phyloP scores from a whole-genome alignment of 2,329 filamentous ascomycete genomes.

The Arthrobotrys pseudoclavata region DNA sequence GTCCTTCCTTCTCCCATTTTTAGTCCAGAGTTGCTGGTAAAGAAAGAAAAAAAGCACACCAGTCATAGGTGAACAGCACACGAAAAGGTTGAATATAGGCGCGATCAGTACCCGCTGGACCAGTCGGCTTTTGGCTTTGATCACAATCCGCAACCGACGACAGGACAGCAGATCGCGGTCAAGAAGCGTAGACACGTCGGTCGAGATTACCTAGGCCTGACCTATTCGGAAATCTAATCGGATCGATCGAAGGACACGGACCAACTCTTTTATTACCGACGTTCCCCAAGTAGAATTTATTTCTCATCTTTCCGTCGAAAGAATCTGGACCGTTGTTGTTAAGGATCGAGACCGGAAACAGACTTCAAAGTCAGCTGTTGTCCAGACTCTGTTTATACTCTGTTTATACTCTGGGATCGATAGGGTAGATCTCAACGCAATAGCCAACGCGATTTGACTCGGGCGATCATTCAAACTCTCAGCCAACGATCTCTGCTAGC shows the following conservation, averaged over 20 bases:
- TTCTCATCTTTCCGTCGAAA: constrained; percentile 18
- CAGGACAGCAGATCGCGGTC: constrained; percentile 26
- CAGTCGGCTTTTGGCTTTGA: constrained; percentile 24
- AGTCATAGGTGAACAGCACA: constrained; percentile 20
- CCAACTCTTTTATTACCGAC: constrained; percentile 7
- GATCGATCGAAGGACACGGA: constrained; percentile 4
- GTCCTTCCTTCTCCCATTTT: constrained; percentile 28
- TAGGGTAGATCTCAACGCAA: constrained; percentile 42
- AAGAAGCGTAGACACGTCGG: constrained; percentile 31
- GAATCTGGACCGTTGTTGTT: constrained; percentile 11
- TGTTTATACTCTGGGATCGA: constrained; percentile 35
- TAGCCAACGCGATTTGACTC: constrained; percentile 29
- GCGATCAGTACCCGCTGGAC: constrained; percentile 23
- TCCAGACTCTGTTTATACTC: neutral
- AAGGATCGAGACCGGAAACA: constrained; percentile 17
- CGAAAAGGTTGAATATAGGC: constrained; percentile 21
- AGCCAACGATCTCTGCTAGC: constrained; percentile 20
- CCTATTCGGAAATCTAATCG: constrained; percentile 7
- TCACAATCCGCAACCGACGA: constrained; percentile 33
- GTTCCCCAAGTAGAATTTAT: neutral
- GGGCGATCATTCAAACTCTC: constrained; percentile 20
- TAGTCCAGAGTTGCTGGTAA: neutral
- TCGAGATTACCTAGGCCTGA: neutral
- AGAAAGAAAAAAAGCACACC: constrained; percentile 21
- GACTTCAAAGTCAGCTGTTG: constrained; percentile 4